phyloP scores from a whole-genome alignment of 441 rosid species.

The Syzygium syzygioides region DNA sequence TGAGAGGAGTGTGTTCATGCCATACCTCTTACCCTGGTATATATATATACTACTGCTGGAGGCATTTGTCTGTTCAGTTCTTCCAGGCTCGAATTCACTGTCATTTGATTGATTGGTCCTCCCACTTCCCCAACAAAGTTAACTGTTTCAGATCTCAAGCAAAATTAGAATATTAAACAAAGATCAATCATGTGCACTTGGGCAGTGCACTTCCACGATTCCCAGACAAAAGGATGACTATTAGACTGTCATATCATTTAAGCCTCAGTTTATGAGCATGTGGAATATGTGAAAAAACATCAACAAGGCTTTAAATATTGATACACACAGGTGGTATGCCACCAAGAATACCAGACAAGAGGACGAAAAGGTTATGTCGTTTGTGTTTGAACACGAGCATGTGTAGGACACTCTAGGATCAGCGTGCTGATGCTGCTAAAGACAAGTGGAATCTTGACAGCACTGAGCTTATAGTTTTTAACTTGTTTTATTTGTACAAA shows the following conservation, averaged over 20 bases:
- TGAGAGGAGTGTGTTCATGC: not conserved
- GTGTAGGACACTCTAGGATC: not conserved
- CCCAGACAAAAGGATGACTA: not conserved
- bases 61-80: not conserved
- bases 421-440: not conserved
- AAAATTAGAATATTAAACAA: not conserved
- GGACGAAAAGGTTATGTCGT: not conserved
- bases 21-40: not conserved
- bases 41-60: not conserved
- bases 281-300: not conserved
- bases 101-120: not conserved
- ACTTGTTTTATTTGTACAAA: not conserved
- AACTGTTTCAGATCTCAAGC: not conserved
- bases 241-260: not conserved
- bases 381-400: not conserved
- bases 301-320: not conserved
- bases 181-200: not conserved
- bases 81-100: not conserved
- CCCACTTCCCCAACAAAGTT: not conserved
- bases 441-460: conserved; percentile 1
- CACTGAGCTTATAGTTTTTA: not conserved
- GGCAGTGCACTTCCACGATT: not conserved
- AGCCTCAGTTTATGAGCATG: not conserved
- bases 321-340: not conserved
- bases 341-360: not conserved